Base-by-base conservation (phyloP, 805 yeast species). In the Wickerhamiella lipophila region DNA sequence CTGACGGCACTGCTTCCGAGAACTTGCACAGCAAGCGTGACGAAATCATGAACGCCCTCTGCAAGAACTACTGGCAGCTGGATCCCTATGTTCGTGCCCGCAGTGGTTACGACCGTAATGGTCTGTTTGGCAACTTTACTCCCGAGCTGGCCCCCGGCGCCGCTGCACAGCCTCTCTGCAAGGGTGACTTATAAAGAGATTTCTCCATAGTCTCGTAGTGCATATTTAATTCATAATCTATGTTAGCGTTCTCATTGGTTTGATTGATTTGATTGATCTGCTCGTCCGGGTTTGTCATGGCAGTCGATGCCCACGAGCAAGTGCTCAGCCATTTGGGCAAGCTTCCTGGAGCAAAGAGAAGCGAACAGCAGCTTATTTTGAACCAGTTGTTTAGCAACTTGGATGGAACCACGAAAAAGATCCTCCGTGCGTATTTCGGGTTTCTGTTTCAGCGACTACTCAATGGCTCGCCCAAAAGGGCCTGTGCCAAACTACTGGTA, bases 71-170 rank as follows among this genome's bases (percentile, higher is more conserved):
- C 66, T 72, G 75, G 60, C 63, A 68, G 45, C 64, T 84, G 49
- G 97, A 92, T 60, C 92, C 92, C 1, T 87, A 82, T 55, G 64
- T 86, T 44, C 79, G 98, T 64, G 78, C 82, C 41, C 78, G 87
- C 55, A 78, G 87, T 39, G 68, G 79, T 34, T 84, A 77, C 60
- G 98, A 92, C 65, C 75, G 95, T 58, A 69, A 73, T 49, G 88
- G 92, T 15, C 53, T 63, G 25, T 62, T 77, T 32, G 83, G 81
- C 19, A 46, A 51, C 41, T 63, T 61, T 58, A 54, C 56, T 50
- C 45, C 50, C n/a, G 52, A 56, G 46, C 55, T 59, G 13, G 49
- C 44, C 16, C 35, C 53, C 21, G 57, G 60, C 25, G 54, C 54
- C 1, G 51, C 55, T 9, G 52, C 59, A 12, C 60, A 57, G 57